A percentile compares a stretch with the other conserved stretches of the same genome.
Conservation (phyloP, 305 asterid genomes). For the Fraxinus greggii region DNA sequence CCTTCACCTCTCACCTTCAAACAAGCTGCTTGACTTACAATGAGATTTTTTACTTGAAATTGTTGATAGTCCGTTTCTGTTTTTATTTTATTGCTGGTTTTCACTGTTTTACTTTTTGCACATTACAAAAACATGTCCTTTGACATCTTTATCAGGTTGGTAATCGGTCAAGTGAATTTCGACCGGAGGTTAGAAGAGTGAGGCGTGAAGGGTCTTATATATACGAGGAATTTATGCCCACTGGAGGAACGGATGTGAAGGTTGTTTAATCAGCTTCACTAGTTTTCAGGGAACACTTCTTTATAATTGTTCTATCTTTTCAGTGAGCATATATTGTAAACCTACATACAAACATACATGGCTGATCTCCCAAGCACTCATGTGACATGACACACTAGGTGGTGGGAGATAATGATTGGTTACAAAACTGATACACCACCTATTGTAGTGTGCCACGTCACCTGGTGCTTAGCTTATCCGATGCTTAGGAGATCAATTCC, state of each 20-base stretch:
- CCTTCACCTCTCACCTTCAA: not conserved
- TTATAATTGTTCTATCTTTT: not conserved
- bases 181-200: slow-evolving; percentile 93
- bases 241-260: slow-evolving; percentile 99
- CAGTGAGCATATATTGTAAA: not conserved
- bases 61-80: not conserved
- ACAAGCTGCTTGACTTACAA: not conserved
- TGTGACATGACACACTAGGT: not conserved
- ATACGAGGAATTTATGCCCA: slow-evolving; percentile 99
- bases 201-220: slow-evolving; percentile 98
- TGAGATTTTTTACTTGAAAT: not conserved
- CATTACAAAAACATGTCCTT: not conserved
- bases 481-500: not conserved
- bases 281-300: not conserved
- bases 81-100: not conserved
- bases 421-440: too few species aligned
- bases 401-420: too few species aligned
- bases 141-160: slow-evolving; percentile 66
- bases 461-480: not conserved
- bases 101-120: not conserved
- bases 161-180: slow-evolving; percentile 98
- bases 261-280: slow-evolving; percentile 35
- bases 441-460: too few species aligned
- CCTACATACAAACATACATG: not conserved
- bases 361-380: not conserved